Percentiles rank a stretch among this genome's conserved stretches.
phyloP scores from a whole-genome alignment of 768 basidiomycete species.

The Xerocomellus dryophilus region DNA sequence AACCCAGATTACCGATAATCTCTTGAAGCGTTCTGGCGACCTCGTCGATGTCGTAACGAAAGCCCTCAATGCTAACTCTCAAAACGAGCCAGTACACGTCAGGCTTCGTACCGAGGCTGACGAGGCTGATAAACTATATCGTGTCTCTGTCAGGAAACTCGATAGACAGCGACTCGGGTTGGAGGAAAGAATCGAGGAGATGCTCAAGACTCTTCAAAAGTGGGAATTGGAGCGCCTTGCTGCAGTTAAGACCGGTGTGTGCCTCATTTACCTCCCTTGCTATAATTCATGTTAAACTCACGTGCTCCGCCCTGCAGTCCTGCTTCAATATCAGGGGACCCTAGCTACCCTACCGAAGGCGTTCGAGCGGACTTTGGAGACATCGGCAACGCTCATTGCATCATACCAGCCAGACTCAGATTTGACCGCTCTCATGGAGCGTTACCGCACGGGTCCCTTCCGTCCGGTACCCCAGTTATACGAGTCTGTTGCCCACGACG shows the following conservation, averaged over 20 bases:
- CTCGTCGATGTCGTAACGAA: conserved; percentile 72
- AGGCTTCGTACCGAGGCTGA: conserved; percentile 75
- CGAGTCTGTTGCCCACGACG: conserved; percentile 79
- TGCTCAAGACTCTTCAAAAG: conserved; percentile 71
- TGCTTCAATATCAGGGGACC: conserved; percentile 85
- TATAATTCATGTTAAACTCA: not conserved
- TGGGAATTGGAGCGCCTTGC: conserved; percentile 84
- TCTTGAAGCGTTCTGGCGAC: conserved; percentile 67
- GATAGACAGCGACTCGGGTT: conserved; percentile 82
- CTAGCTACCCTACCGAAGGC: conserved; percentile 68
- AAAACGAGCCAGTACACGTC: conserved; percentile 64
- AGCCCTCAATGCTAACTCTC: conserved; percentile 49
- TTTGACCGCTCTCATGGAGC: conserved; percentile 82
- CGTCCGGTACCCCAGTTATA: conserved; percentile 81
- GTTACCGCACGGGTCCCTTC: conserved; percentile 92
- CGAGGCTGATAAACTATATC: conserved; percentile 76
- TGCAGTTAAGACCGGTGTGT: conserved; percentile 77
- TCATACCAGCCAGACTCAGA: conserved; percentile 88
- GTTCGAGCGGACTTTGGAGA: conserved; percentile 61
- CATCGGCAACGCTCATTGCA: conserved; percentile 71
- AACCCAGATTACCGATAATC: conserved; percentile 46
- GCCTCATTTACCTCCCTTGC: conserved; percentile 5
- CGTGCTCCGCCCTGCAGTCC: conserved; percentile 43
- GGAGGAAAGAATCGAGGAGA: conserved; percentile 84
- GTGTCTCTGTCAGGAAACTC: conserved; percentile 73